phyloP scores from a whole-genome alignment of 371 early-diverging fungal genomes.

The Choanephora cucurbitarum region DNA sequence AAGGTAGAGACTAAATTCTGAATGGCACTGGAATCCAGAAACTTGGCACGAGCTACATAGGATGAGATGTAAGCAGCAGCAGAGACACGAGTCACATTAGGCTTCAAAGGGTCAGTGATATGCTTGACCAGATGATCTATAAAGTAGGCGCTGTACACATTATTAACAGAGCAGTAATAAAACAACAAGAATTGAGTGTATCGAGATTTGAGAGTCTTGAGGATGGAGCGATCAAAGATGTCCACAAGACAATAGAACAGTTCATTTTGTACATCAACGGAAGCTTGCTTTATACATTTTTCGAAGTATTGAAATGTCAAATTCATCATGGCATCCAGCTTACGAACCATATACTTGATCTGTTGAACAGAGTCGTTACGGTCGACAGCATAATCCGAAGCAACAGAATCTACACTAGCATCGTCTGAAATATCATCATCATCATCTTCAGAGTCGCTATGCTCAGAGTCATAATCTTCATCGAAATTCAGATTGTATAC shows the following conservation, averaged over 20 bases:
- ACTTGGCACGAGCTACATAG: slow-evolving; percentile 90
- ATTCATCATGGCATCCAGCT: slow-evolving; percentile 84
- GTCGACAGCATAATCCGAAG: slow-evolving; percentile 16
- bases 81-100: slow-evolving; percentile 75
- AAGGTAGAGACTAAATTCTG: slow-evolving; percentile 67
- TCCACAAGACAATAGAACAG: slow-evolving; percentile 68
- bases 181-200: slow-evolving; percentile 93
- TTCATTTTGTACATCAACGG: slow-evolving; percentile 39
- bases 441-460: slow-evolving; percentile 37
- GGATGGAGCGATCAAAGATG: slow-evolving; percentile 78
- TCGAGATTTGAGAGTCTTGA: slow-evolving; percentile 88
- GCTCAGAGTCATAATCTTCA: slow-evolving; percentile 47
- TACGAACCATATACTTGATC: slow-evolving; percentile 71
- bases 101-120: slow-evolving; percentile 58
- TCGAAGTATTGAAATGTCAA: slow-evolving; percentile 66
- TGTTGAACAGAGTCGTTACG: slow-evolving; percentile 42
- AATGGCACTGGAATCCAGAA: slow-evolving; percentile 62
- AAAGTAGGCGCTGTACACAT: slow-evolving; percentile 73
- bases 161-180: slow-evolving; percentile 73
- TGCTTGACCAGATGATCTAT: slow-evolving; percentile 74
- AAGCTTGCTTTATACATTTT: slow-evolving; percentile 17
- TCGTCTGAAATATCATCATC: slow-evolving; percentile 29
- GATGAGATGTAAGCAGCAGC: slow-evolving; percentile 86
- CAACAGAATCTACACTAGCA: slow-evolving; percentile 28
- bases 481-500: slow-evolving; percentile 41